A percentile compares a stretch with the other conserved stretches of the same genome.
Evolutionary conservation across 768 basidiomycete species (phyloP).

Genomic region (Candolleomyces eurysporus): DNA sequence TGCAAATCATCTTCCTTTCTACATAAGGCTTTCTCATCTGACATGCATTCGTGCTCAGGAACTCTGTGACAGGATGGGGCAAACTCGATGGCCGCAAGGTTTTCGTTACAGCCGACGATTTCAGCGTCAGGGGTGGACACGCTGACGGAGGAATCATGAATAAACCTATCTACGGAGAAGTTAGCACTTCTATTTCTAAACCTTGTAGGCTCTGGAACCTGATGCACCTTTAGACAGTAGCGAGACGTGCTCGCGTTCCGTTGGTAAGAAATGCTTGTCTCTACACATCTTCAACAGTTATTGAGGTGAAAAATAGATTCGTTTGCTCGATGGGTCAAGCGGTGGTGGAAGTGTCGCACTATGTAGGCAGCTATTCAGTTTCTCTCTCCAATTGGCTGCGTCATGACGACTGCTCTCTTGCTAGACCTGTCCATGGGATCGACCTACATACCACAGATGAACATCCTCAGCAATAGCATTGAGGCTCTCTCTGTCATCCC

Average conservation of each 20-base stretch:
- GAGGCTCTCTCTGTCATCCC: conserved; percentile 37
- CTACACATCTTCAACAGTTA: neutral
- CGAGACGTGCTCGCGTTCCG: conserved; percentile 33
- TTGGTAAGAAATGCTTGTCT: conserved; percentile 22
- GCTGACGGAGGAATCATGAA: conserved; percentile 39
- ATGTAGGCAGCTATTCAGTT: conserved; percentile 25
- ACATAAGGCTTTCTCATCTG: neutral
- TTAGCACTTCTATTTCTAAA: conserved; percentile 8
- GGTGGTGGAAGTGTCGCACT: conserved; percentile 40
- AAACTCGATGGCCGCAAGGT: conserved; percentile 31
- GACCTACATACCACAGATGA: conserved; percentile 36
- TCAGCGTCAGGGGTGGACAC: conserved; percentile 42
- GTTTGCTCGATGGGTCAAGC: conserved; percentile 40
- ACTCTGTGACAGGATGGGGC: conserved; percentile 38
- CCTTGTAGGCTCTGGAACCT: neutral
- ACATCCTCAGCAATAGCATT: conserved; percentile 34
- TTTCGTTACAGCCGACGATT: conserved; percentile 39
- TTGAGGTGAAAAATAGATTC: conserved; percentile 24
- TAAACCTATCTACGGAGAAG: conserved; percentile 41
- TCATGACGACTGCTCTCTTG: neutral
- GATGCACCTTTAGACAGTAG: conserved; percentile 23
- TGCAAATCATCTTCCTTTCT: conserved; percentile 3
- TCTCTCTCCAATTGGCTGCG: neutral
- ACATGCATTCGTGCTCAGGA: conserved; percentile 18
- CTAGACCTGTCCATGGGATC: conserved; percentile 34